A percentile compares a stretch with the other conserved stretches of the same genome.
Conservation (phyloP, 2,329 filamentous ascomycete genomes). For the Penicillium sp. region DNA sequence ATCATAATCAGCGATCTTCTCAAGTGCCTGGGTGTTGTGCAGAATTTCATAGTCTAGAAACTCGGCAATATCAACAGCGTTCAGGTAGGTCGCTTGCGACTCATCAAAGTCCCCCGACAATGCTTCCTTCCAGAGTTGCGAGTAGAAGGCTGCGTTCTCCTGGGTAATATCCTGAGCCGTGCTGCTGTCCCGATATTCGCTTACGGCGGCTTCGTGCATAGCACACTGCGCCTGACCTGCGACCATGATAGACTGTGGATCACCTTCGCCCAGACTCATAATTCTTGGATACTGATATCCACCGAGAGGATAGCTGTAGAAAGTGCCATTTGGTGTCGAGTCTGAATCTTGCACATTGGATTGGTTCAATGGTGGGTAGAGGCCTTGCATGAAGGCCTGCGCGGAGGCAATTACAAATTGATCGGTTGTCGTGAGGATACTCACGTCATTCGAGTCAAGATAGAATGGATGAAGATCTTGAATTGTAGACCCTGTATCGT, state of each 20-base stretch:
- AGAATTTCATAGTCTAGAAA: constrained; percentile 58
- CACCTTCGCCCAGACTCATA: constrained; percentile 46
- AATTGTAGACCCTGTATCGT: constrained; percentile 41
- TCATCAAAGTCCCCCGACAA: constrained; percentile 48
- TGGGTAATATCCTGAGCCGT: constrained; percentile 46
- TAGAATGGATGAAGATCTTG: constrained; percentile 50
- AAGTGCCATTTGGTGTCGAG: constrained; percentile 54
- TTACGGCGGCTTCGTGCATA: constrained; percentile 38
- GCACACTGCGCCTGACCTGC: constrained; percentile 54
- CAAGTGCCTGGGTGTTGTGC: constrained; percentile 54
- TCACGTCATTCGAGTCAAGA: constrained; percentile 52
- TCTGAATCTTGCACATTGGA: constrained; percentile 38
- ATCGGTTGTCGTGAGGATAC: constrained; percentile 52
- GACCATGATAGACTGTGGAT: constrained; percentile 57
- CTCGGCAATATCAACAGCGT: constrained; percentile 60
- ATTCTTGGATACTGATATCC: constrained; percentile 64
- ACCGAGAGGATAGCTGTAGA: constrained; percentile 53
- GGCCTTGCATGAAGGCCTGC: constrained; percentile 64
- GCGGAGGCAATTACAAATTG: constrained; percentile 57
- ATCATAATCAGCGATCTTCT: constrained; percentile 35
- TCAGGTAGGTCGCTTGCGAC: constrained; percentile 51
- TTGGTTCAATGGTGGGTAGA: constrained; percentile 58
- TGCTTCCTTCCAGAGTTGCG: constrained; percentile 46
- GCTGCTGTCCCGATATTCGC: constrained; percentile 47
- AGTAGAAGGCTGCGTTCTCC: constrained; percentile 51